phyloP scores from a whole-genome alignment of 257 asterid genomes.

The Knoxia roxburghii region DNA sequence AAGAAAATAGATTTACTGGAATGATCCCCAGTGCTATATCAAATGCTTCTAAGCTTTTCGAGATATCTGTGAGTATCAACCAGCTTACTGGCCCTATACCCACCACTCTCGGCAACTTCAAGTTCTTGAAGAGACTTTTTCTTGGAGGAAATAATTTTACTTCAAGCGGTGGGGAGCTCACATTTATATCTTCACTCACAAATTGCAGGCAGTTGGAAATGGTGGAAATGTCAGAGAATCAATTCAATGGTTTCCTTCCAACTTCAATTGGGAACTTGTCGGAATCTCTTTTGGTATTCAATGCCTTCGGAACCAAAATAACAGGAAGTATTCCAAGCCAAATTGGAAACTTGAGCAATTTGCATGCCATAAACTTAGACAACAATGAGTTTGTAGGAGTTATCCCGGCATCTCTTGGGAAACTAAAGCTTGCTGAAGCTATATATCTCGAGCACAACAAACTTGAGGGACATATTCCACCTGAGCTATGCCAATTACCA shows the following conservation, averaged over 20 bases:
- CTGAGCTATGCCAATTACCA: background rate
- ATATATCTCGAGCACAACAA: slow-evolving; percentile 1
- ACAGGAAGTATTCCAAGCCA: background rate
- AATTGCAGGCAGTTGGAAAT: slow-evolving; percentile 20
- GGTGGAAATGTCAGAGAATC: background rate
- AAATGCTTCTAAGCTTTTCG: slow-evolving; percentile 30
- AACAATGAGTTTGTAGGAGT: background rate
- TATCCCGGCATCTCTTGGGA: background rate
- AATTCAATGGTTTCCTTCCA: slow-evolving; percentile 3
- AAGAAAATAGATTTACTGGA: slow-evolving; percentile 18
- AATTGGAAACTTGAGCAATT: slow-evolving; percentile 2
- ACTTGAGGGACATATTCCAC: slow-evolving; percentile 1
- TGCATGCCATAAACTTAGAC: background rate
- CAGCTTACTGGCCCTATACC: slow-evolving; percentile 32
- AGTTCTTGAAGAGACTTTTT: background rate
- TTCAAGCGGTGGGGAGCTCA: slow-evolving; percentile 9
- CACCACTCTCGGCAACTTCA: slow-evolving; percentile 20
- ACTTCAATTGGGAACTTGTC: background rate
- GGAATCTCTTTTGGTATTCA: background rate
- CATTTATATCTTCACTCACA: slow-evolving; percentile 27
- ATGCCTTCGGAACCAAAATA: background rate
- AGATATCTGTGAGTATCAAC: slow-evolving; percentile 19
- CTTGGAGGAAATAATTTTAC: slow-evolving; percentile 16
- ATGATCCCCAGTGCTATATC: slow-evolving; percentile 21
- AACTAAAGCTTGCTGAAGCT: background rate